phyloP scores from a whole-genome alignment of 768 basidiomycete genomes.

The Tubosaeta brunneosetosa region DNA sequence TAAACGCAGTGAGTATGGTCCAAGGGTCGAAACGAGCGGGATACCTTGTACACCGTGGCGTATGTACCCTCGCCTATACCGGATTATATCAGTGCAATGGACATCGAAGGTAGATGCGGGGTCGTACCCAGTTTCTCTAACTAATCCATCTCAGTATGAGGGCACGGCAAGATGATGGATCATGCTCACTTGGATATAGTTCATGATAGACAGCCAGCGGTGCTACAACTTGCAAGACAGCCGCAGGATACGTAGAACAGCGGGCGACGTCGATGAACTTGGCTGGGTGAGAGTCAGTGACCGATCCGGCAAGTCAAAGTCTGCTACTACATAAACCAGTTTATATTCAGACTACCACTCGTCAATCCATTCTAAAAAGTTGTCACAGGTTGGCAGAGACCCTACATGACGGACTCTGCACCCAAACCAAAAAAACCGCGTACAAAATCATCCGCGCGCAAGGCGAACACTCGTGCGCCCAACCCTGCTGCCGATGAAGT shows the following conservation, averaged over 20 bases:
- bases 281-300: neutral
- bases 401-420: constrained; percentile 37
- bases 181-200: constrained; percentile 51
- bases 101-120: neutral
- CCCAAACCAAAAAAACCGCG: constrained; percentile 50
- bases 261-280: neutral
- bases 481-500: constrained; percentile 14
- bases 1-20: neutral
- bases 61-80: constrained; percentile 82
- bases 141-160: constrained; percentile 34
- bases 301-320: constrained; percentile 16
- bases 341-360: too few species aligned
- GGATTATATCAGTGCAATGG: constrained; percentile 3
- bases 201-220: constrained; percentile 33
- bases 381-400: neutral
- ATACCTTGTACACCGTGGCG: constrained; percentile 95
- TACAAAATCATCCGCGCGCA: constrained; percentile 42
- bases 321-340: too few species aligned
- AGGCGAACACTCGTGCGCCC: constrained; percentile 4
- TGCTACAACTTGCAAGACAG: constrained; percentile 1
- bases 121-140: constrained; percentile 79
- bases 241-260: constrained; percentile 1
- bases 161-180: neutral
- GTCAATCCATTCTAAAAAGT: neutral
- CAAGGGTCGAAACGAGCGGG: constrained; percentile 4